A percentile compares a stretch with the other conserved stretches of the same genome.
Conservation (phyloP, 495 filamentous ascomycete species). For the Margaritispora aquatica region DNA sequence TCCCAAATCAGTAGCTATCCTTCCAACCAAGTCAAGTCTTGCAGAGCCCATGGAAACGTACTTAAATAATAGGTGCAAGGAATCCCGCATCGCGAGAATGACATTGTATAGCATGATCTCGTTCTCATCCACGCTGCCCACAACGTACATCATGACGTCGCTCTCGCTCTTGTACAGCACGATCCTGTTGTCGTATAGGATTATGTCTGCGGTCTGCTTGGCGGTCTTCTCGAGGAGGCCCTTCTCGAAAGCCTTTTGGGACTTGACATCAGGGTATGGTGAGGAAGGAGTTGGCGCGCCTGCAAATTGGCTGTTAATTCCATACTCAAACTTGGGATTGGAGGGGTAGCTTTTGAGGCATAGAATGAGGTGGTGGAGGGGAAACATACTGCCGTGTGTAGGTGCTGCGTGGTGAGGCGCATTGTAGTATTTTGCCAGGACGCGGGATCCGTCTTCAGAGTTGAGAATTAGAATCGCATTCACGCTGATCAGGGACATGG, state of each 20-base stretch:
- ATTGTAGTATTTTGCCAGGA: conserved; percentile 94
- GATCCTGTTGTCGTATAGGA: conserved; percentile 90
- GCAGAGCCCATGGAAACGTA: too few species aligned
- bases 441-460: conserved; percentile 78
- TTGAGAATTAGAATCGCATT: conserved; percentile 90
- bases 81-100: conserved; percentile 79
- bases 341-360: not conserved
- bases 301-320: too few species aligned
- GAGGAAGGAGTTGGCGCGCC: conserved; percentile 35
- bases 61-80: conserved; percentile 89
- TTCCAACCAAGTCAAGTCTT: too few species aligned
- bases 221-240: conserved; percentile 92
- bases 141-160: conserved; percentile 95
- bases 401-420: conserved; percentile 58
- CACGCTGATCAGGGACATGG: conserved; percentile 84
- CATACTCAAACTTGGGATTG: too few species aligned
- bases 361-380: conserved; percentile 2
- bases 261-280: conserved; percentile 84
- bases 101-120: conserved; percentile 95
- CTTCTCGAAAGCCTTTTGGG: conserved; percentile 95
- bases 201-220: conserved; percentile 91
- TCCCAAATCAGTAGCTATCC: not conserved
- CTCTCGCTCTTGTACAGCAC: conserved; percentile 97
- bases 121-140: conserved; percentile 89
- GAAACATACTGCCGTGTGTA: not conserved